Conservation (phyloP, 177 flowering plant genomes). For the Tripterygium wilfordii region DNA sequence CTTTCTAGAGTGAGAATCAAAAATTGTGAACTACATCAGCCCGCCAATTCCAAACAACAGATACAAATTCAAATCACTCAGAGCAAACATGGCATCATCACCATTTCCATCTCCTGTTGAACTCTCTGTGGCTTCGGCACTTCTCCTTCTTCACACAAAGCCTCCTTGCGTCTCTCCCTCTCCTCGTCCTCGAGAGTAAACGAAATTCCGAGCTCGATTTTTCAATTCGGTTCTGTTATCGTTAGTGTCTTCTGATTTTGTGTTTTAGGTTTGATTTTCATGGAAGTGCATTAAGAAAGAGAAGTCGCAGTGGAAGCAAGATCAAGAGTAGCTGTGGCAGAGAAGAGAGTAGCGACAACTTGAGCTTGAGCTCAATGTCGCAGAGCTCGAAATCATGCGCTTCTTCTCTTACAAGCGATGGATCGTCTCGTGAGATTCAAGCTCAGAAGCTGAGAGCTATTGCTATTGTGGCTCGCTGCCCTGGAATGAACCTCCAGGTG, state of each 20-base stretch:
- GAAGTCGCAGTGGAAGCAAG: not conserved
- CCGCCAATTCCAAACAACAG: slow-evolving; percentile 25
- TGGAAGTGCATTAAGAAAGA: slow-evolving; percentile 2
- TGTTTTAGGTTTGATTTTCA: slow-evolving; percentile 4
- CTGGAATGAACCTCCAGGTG: slow-evolving; percentile 35
- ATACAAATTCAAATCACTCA: too few species aligned
- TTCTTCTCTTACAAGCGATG: slow-evolving; percentile 24
- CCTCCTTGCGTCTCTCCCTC: slow-evolving; percentile 19
- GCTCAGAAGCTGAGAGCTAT: slow-evolving; percentile 12
- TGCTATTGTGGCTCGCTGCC: slow-evolving; percentile 24
- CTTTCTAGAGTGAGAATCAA: not conserved
- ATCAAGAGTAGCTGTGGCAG: too few species aligned
- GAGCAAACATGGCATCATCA: slow-evolving; percentile 14
- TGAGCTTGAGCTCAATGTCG: slow-evolving; percentile 13
- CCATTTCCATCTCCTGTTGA: slow-evolving; percentile 48
- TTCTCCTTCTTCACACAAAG: slow-evolving; percentile 52
- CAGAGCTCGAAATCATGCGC: slow-evolving; percentile 26
- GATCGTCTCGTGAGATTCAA: slow-evolving; percentile 18
- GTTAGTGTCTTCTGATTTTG: not conserved
- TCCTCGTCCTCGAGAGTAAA: slow-evolving; percentile 10
- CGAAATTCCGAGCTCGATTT: not conserved
- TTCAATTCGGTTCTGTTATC: not conserved
- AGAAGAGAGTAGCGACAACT: not conserved
- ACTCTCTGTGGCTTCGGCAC: slow-evolving; percentile 54
- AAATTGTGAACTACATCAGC: not conserved